Evolutionary conservation across 768 basidiomycete genomes (phyloP), one percentile per base, ranked within the genome.

Genomic region (Leccinum sublutescens): DNA sequence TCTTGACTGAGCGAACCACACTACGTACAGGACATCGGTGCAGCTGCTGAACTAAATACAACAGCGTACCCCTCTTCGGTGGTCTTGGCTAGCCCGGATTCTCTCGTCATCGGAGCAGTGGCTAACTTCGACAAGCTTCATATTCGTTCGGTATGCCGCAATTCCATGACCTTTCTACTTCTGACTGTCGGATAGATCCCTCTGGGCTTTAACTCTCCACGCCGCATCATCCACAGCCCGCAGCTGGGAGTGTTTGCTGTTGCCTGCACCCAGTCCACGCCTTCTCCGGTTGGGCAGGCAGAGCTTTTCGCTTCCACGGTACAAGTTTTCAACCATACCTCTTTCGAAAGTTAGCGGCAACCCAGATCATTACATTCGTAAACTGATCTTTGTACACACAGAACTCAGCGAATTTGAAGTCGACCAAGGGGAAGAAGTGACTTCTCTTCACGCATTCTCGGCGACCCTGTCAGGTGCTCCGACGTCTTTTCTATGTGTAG

Each of bases 91-190:
- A 80, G 83, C 3, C 68, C 79, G 0, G 76, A 77, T 5, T 76
- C 80, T 0, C 71, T 95, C 15, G 74, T 82, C 51, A 82, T 96
- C 49, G 93, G 93, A 8, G 76, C 76, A 5, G 80, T 93, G 12
- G 75, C 78, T 33, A 82, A 88, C 59, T 76, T 93, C 11, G 84
- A 90, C 62, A 91, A 90, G 71, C 79, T 94, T 71, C 89, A 95
- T 65, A 85, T 95, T 50, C 85, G 86, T 57, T 83, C 91, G 36
- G 92, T 92, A 70, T 62, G 82, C 61, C 33, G 12, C 12, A 27
- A 4, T 36, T 38, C 43, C 25, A 29, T 33, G 43, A 50, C 29
- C 12, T 49, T 11, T 40, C 10, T 11, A 50, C 19, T 51, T 56
- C 53, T 52, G 48, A 59, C 36, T 21, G 25, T 31, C 33, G 15